phyloP scores from a whole-genome alignment of 352 stramenopile genomes.

The Peronosclerospora sorghi region DNA sequence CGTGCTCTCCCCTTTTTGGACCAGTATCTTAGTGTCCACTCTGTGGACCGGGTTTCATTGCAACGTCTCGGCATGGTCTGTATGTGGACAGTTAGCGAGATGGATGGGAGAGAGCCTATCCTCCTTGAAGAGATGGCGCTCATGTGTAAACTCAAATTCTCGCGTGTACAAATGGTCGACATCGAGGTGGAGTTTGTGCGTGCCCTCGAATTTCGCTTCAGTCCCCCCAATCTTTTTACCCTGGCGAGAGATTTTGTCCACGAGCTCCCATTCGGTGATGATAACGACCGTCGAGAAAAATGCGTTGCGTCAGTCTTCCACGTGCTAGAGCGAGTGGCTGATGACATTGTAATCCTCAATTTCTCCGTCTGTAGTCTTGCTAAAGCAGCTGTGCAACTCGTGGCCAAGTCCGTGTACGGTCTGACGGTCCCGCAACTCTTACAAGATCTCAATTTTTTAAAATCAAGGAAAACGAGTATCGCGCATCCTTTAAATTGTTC shows the following conservation, averaged over 20 bases:
- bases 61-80: slow-evolving; percentile 66
- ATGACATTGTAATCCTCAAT: no score
- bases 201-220: slow-evolving; percentile 43
- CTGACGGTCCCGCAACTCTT: slow-evolving; percentile 15
- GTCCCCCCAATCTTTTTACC: no score
- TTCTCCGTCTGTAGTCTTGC: no score
- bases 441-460: slow-evolving; percentile 11
- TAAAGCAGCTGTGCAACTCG: slow-evolving; percentile 43
- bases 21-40: no score
- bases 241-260: no score
- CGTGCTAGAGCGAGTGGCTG: no score
- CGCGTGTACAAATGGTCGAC: slow-evolving; percentile 39
- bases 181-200: slow-evolving; percentile 45
- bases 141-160: slow-evolving; percentile 68
- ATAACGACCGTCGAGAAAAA: slow-evolving; percentile 12
- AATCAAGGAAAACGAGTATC: slow-evolving; percentile 17
- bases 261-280: slow-evolving; percentile 18
- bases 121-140: slow-evolving; percentile 65
- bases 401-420: slow-evolving; percentile 25
- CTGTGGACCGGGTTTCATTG: slow-evolving; percentile 62
- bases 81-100: slow-evolving; percentile 62
- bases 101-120: slow-evolving; percentile 60
- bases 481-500: no score
- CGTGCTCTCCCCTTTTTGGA: no score
- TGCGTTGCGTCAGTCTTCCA: no score